These are phyloP conservation scores for Cyclotella cryptica DNA, from an alignment of 108 stramenopile genomes.

Conservation along the genomic window DNA sequence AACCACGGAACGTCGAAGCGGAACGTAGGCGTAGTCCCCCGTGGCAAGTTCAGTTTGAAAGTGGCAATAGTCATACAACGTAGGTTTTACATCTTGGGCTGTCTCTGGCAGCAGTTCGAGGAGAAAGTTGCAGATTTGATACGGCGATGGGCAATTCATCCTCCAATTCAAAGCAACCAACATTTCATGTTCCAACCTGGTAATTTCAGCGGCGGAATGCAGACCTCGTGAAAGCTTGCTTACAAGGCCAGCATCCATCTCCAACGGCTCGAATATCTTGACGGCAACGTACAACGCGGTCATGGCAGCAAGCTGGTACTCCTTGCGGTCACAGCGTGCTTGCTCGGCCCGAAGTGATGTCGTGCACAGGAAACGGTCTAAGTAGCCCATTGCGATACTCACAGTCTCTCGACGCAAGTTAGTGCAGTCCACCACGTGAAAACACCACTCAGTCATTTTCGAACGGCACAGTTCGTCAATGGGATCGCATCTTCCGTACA, in stretches of 20 bases:
- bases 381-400: slow-evolving; percentile 60
- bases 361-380: slow-evolving; percentile 69
- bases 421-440: slow-evolving; percentile 63
- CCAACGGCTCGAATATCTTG: slow-evolving; percentile 71
- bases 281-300: slow-evolving; percentile 68
- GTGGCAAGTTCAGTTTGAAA: slow-evolving; percentile 42
- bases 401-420: slow-evolving; percentile 70
- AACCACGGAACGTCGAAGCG: slow-evolving; percentile 36
- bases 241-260: slow-evolving; percentile 78
- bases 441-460: slow-evolving; percentile 71
- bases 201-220: slow-evolving; percentile 78
- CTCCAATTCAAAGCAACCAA: slow-evolving; percentile 73
- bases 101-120: slow-evolving; percentile 34
- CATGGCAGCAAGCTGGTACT: slow-evolving; percentile 69
- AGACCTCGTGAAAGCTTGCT: slow-evolving; percentile 75
- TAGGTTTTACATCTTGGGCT: slow-evolving; percentile 7
- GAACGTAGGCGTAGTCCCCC: slow-evolving; percentile 42
- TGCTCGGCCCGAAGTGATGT: slow-evolving; percentile 33
- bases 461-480: slow-evolving; percentile 66
- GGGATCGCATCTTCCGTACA: not conserved
- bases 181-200: slow-evolving; percentile 71
- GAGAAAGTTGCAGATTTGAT: slow-evolving; percentile 27
- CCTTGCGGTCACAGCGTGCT: slow-evolving; percentile 50
- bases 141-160: slow-evolving; percentile 67
- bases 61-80: slow-evolving; percentile 31